Evolutionary conservation across 176 grass and related monocot species (phyloP), one percentile per base, ranked within the genome.

Genomic region (Aegilops longissima): DNA sequence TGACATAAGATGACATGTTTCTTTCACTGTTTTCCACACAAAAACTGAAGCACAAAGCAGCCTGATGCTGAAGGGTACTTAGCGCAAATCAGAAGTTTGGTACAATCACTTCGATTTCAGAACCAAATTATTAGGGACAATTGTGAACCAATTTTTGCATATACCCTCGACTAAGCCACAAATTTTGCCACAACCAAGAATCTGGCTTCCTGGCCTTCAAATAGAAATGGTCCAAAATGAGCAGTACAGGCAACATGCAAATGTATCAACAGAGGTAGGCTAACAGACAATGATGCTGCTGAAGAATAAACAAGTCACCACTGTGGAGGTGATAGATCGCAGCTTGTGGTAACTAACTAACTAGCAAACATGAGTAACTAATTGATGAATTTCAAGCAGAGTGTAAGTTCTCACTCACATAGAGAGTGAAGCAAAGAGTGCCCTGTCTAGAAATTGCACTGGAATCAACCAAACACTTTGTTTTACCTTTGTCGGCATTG

Each of bases 401-500:
- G 58, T 62, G 23, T 18, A n/a, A 30, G 56, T 62, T 71, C 30
- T 47, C 35, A 54, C 6, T 54, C 44, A 71, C 47, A 24, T 63
- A 82, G 9, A 61, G 75, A 81, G 17, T 47, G 42, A 75, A 70
- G 52, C 20, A 69, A 49, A 81, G 7, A 82, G 27, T 31, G 8
- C 54, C 39, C 36, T 35, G 40, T 54, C 52, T 16, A 86, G 51
- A 72, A 84, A 61, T 35, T 82, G 54, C 24, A 79, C 85, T 63
- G 25, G 49, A 68, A 83, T 61, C 29, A 87, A 81, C 68, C 33
- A 44, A 84, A 82, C 34, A 24, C 7, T 78, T 8, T 29, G 70
- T 8, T 39, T 86, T 89, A 93, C 94, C 94, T 87, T 78, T 71
- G 67, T 81, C 66, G 81, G 61, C 91, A 95, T 76, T 95, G 94